These are phyloP conservation scores for Erigeron philadelphicus DNA, from an alignment of 140 eudicot genomes.

Conservation along the genomic window DNA sequence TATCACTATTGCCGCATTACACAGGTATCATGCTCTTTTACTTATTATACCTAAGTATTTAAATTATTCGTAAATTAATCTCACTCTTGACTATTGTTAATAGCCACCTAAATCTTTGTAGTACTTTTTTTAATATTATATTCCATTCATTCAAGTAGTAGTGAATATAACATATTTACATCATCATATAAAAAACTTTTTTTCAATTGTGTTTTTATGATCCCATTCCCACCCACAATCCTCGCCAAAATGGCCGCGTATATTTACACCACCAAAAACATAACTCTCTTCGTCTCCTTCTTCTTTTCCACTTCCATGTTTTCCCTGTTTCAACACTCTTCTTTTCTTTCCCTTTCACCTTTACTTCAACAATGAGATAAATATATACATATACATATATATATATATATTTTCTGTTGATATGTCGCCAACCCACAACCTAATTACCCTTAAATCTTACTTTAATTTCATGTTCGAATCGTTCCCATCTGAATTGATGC, in stretches of 20 bases:
- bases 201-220: not conserved
- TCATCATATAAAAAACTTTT: not conserved
- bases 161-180: not conserved
- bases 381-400: not conserved
- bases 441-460: constrained; percentile 32
- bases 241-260: constrained; percentile 33
- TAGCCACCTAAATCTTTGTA: not conserved
- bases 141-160: not conserved
- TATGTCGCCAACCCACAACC: constrained; percentile 33
- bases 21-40: too few species aligned
- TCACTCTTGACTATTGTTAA: too few species aligned
- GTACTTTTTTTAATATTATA: not conserved
- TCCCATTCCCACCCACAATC: constrained; percentile 19
- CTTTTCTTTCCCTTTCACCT: constrained; percentile 35
- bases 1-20: too few species aligned
- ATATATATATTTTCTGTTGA: constrained; percentile 12
- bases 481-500: constrained; percentile 27
- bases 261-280: constrained; percentile 15
- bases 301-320: constrained; percentile 28
- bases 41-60: too few species aligned
- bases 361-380: constrained; percentile 41
- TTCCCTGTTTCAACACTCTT: constrained; percentile 29
- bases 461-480: constrained; percentile 19
- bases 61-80: too few species aligned
- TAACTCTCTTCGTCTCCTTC: constrained; percentile 15